Percentiles rank a stretch among this genome's conserved stretches.
phyloP scores from a whole-genome alignment of 495 filamentous ascomycete genomes.

The Daldinia decipiens region DNA sequence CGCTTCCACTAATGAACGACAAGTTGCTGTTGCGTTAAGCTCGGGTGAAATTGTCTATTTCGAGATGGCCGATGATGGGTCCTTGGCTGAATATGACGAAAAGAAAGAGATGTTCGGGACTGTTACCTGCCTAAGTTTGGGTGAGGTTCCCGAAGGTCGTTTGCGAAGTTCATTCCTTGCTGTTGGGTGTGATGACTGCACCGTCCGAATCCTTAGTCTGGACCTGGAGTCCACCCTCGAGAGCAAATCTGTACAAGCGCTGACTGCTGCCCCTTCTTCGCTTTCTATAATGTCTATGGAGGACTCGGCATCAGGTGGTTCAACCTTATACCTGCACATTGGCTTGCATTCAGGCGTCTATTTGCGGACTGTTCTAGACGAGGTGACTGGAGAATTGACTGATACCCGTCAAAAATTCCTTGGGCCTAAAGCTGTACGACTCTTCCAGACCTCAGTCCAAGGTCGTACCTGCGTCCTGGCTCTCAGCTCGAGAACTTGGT shows the following conservation, averaged over 20 bases:
- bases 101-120: constrained; percentile 96
- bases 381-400: constrained; percentile 91
- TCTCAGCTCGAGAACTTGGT: constrained; percentile 88
- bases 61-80: constrained; percentile 92
- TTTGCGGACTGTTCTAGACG: constrained; percentile 90
- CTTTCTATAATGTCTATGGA: constrained; percentile 95
- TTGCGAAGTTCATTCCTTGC: constrained; percentile 88
- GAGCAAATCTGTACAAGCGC: constrained; percentile 90
- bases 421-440: constrained; percentile 84
- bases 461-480: constrained; percentile 88
- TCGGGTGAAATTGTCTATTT: constrained; percentile 98
- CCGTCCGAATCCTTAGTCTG: constrained; percentile 89
- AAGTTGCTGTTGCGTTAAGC: constrained; percentile 92
- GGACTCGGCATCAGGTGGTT: constrained; percentile 77
- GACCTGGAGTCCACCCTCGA: constrained; percentile 91
- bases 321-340: constrained; percentile 91
- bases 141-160: constrained; percentile 90
- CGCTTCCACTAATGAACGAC: constrained; percentile 91
- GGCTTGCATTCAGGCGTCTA: constrained; percentile 96
- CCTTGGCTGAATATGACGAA: constrained; percentile 92
- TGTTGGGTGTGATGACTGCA: constrained; percentile 96
- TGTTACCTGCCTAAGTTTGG: constrained; percentile 90
- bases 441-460: constrained; percentile 87
- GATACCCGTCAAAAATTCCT: constrained; percentile 95
- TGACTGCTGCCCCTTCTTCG: constrained; percentile 88